Base-by-base conservation (phyloP, 2,329 filamentous ascomycete genomes). In the Conoideocrella luteorostrata region DNA sequence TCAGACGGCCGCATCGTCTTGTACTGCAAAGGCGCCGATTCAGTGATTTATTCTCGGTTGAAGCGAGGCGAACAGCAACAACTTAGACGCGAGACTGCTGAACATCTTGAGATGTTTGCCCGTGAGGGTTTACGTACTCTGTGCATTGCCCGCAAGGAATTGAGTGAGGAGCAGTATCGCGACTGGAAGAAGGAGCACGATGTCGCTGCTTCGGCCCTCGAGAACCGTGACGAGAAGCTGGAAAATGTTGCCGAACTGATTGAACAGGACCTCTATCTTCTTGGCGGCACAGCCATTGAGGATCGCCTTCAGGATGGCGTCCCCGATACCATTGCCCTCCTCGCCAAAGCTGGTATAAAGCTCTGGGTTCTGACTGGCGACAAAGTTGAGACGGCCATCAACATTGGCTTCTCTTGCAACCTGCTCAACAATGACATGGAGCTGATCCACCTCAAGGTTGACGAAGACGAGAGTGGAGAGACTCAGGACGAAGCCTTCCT, bases 331-430 rank as follows among this genome's bases (percentile, higher is more conserved):
- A 98, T 98, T 56, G 86, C 85, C 40, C 70, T 98, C 35, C 80
- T 98, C 41, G 91, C 85, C 23, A 81, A 89, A 57, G 93, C 93
- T 43, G 94, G 94, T 62, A 96, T 98, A 66, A 98, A 98, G 67
- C 78, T 98, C 7, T 98, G 93, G 93, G 93, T 98, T 43, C 71
- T 98, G 51, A 98, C 93, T 13, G 93, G 94, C 50, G 93, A 98
- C 74, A 98, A 97, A 67, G 91, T 97, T 24, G 93, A 98, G 68
- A 98, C 93, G 20, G 93, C 94, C 46, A 98, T 98, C 80, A 98
- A 98, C 68, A 98, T 98, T 60, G 93, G 93, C 3, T 98, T 97
- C 67, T 98, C 94, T 10, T 98, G 94, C 71, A 98, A 98, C 56
- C 75, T 98, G 24, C 78, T 98, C 44, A 89, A 91, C 66, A 98